A percentile compares a stretch with the other conserved stretches of the same genome.
phyloP scores from a whole-genome alignment of 176 grass and related monocot genomes.

The Elymus sibiricus region DNA sequence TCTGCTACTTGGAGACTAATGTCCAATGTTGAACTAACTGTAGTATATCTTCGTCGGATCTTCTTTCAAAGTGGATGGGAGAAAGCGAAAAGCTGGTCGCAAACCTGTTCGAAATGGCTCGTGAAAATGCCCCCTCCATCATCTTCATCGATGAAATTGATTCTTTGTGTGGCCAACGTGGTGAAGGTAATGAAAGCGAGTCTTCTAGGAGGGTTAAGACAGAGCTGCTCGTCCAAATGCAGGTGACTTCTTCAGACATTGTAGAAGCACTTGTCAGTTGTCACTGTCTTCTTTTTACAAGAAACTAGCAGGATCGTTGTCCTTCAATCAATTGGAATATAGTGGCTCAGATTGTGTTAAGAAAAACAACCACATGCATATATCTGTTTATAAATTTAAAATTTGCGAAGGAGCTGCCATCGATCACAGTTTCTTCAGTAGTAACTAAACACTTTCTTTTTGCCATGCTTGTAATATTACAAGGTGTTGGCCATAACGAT shows the following conservation, averaged over 20 bases:
- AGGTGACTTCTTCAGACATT: slow-evolving; percentile 34
- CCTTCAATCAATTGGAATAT: neutral
- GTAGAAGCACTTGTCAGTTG: neutral
- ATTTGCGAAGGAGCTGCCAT: neutral
- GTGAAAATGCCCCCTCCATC: slow-evolving; percentile 75
- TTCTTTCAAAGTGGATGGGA: slow-evolving; percentile 81
- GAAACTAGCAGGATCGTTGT: neutral
- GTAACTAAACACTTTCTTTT: neutral
- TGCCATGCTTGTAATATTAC: slow-evolving; percentile 12
- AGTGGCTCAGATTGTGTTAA: neutral
- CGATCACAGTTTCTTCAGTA: neutral
- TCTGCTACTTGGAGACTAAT: neutral
- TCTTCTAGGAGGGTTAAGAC: slow-evolving; percentile 75
- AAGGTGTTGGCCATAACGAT: slow-evolving; percentile 74
- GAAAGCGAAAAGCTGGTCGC: slow-evolving; percentile 72
- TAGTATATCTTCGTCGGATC: slow-evolving; percentile 73
- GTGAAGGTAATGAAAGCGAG: slow-evolving; percentile 73
- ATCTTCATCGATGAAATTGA: slow-evolving; percentile 78
- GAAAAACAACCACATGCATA: neutral
- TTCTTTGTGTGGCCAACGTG: slow-evolving; percentile 62
- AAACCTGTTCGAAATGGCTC: slow-evolving; percentile 74
- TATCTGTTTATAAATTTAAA: neutral
- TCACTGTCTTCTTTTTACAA: neutral
- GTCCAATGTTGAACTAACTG: neutral
- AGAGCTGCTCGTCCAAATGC: slow-evolving; percentile 79